A percentile compares a stretch with the other conserved stretches of the same genome.
These are phyloP conservation scores for Pyrenochaeta sp. DNA, from an alignment of 2,329 filamentous ascomycete species.

Conservation along the genomic window DNA sequence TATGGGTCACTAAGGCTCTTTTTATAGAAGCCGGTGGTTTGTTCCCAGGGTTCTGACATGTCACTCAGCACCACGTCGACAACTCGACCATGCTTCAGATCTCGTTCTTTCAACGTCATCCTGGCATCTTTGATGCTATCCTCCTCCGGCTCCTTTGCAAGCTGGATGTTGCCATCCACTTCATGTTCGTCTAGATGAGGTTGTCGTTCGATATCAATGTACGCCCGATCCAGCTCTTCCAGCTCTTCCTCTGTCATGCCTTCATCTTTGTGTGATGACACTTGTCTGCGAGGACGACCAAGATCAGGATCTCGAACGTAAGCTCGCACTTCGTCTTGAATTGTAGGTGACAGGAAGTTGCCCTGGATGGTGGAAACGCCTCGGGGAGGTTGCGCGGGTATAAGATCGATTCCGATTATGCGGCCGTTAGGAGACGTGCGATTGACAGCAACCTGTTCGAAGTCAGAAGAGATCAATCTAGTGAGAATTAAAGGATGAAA, in stretches of 20 bases:
- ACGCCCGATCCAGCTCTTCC: conserved; percentile 60
- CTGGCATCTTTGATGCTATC: conserved; percentile 33
- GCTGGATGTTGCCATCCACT: conserved; percentile 22
- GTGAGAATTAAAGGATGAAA: conserved; percentile 6
- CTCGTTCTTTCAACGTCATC: conserved; percentile 41
- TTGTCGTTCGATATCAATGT: conserved; percentile 70
- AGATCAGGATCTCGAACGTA: conserved; percentile 73
- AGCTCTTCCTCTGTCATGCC: conserved; percentile 49
- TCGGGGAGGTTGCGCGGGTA: conserved; percentile 87
- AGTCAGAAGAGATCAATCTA: conserved; percentile 3
- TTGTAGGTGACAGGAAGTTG: conserved; percentile 78
- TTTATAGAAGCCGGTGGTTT: conserved; percentile 78
- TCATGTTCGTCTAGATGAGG: conserved; percentile 43
- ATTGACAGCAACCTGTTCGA: conserved; percentile 75
- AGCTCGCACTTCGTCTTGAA: conserved; percentile 78
- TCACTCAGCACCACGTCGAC: conserved; percentile 97
- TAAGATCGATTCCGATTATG: conserved; percentile 90
- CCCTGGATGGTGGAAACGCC: conserved; percentile 96
- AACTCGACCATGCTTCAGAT: conserved; percentile 60
- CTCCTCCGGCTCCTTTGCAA: conserved; percentile 19
- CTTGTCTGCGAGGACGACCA: conserved; percentile 58
- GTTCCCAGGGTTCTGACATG: conserved; percentile 97
- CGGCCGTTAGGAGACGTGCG: conserved; percentile 77
- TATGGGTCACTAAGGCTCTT: conserved; percentile 95
- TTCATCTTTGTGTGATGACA: conserved; percentile 33